phyloP scores from a whole-genome alignment of 2,329 filamentous ascomycete genomes.

The Teratosphaeria viscida region DNA sequence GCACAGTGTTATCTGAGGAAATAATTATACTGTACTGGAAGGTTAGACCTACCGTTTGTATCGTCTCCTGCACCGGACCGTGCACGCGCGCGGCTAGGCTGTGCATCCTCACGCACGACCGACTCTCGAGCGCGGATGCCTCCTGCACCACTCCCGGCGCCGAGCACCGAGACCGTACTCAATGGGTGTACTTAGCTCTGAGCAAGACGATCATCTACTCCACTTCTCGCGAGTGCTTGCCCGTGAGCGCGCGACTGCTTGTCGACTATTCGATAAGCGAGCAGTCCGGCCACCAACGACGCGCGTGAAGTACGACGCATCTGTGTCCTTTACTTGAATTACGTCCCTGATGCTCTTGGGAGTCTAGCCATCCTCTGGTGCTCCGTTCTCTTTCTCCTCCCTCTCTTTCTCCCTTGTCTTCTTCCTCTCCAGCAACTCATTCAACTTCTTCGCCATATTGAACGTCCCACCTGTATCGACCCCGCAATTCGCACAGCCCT shows the following conservation, averaged over 20 bases:
- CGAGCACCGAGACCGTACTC: background rate
- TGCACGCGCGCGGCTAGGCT: background rate
- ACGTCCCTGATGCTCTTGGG: too few relatives aligned
- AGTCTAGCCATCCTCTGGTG: slow-evolving; percentile 6
- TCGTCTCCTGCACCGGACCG: too few relatives aligned
- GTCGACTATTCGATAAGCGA: too few relatives aligned
- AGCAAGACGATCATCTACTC: slow-evolving; percentile 1
- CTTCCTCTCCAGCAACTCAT: slow-evolving; percentile 69
- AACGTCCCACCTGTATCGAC: slow-evolving; percentile 81
- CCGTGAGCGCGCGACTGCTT: too few relatives aligned
- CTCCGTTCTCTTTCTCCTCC: slow-evolving; percentile 47
- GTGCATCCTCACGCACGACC: background rate
- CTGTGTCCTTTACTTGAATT: too few relatives aligned
- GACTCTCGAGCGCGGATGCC: background rate
- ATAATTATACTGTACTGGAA: too few relatives aligned
- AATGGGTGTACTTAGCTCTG: background rate
- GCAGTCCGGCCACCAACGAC: too few relatives aligned
- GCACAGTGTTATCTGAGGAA: too few relatives aligned
- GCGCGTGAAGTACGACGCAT: too few relatives aligned
- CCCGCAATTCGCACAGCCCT: slow-evolving; percentile 76
- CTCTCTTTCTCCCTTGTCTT: slow-evolving; percentile 33
- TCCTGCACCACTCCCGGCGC: background rate
- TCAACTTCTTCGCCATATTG: slow-evolving; percentile 69
- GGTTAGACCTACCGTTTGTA: too few relatives aligned
- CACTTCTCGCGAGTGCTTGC: background rate